phyloP scores from a whole-genome alignment of 2,329 filamentous ascomycete species.

The Colletotrichum musicola region DNA sequence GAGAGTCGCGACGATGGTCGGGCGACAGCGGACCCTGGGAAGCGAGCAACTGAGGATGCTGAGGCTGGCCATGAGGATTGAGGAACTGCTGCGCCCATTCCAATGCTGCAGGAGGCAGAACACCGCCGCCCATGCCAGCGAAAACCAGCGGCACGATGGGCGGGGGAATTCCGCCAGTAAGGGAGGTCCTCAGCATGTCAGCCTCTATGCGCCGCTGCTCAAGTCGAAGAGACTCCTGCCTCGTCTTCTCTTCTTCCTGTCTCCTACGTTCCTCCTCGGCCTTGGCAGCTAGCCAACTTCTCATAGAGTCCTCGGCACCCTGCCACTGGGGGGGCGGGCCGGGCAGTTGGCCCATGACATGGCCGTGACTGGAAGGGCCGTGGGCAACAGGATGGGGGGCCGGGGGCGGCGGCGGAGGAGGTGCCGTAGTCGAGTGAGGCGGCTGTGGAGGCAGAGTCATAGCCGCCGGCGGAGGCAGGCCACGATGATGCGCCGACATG shows the following conservation, averaged over 20 bases:
- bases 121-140: slow-evolving; percentile 76
- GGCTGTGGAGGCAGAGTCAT: slow-evolving; percentile 69
- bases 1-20: slow-evolving; percentile 67
- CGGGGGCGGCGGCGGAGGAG: slow-evolving; percentile 36
- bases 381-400: slow-evolving; percentile 43
- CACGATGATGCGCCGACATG: slow-evolving; percentile 79
- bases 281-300: slow-evolving; percentile 77
- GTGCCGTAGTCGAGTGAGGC: slow-evolving; percentile 43
- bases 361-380: slow-evolving; percentile 52
- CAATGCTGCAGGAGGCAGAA: slow-evolving; percentile 69
- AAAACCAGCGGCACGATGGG: slow-evolving; percentile 82
- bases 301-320: slow-evolving; percentile 77
- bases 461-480: slow-evolving; percentile 76
- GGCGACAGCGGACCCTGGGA: slow-evolving; percentile 65
- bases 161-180: slow-evolving; percentile 78
- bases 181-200: slow-evolving; percentile 77
- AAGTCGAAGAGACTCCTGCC: slow-evolving; percentile 73
- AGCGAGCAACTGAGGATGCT: slow-evolving; percentile 64
- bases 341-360: slow-evolving; percentile 68
- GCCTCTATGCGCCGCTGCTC: slow-evolving; percentile 81
- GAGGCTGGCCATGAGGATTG: slow-evolving; percentile 61
- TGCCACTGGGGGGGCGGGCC: slow-evolving; percentile 75
- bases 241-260: slow-evolving; percentile 80
- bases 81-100: slow-evolving; percentile 79
- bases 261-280: slow-evolving; percentile 79